phyloP scores from a whole-genome alignment of 75 land plant species.

The Adiantum capillusveneris region DNA sequence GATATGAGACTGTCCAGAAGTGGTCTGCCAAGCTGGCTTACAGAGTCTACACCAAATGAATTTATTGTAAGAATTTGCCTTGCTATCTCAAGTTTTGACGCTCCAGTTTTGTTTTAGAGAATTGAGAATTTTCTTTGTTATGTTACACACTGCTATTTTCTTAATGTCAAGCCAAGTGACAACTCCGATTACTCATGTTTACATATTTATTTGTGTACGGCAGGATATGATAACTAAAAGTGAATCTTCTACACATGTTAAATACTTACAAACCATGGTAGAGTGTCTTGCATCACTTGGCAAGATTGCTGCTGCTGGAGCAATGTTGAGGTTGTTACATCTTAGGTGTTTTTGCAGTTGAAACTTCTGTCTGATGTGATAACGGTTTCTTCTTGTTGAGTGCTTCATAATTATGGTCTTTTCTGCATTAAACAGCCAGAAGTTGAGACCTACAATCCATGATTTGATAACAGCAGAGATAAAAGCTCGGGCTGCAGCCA shows the following conservation, averaged over 20 bases:
- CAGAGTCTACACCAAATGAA: slow-evolving; percentile 83
- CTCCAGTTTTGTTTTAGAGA: no score
- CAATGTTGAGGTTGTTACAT: slow-evolving; percentile 63
- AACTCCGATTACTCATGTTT: no score
- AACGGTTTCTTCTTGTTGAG: not conserved
- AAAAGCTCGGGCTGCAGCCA: slow-evolving; percentile 58
- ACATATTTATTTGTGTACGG: not conserved
- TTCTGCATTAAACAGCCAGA: slow-evolving; percentile 60
- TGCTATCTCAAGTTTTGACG: no score
- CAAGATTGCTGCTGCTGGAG: slow-evolving; percentile 97
- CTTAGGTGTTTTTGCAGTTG: not conserved
- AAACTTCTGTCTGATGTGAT: not conserved
- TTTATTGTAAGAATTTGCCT: slow-evolving; percentile 51
- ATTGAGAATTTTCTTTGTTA: no score
- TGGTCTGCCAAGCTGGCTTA: slow-evolving; percentile 78
- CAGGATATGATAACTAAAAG: slow-evolving; percentile 83
- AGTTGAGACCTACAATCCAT: slow-evolving; percentile 85
- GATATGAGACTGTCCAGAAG: slow-evolving; percentile 27
- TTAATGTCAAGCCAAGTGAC: no score
- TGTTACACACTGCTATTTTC: not conserved
- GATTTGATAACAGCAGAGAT: slow-evolving; percentile 88
- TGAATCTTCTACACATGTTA: slow-evolving; percentile 82
- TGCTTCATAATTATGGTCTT: slow-evolving; percentile 1
- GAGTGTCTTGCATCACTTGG: slow-evolving; percentile 87
- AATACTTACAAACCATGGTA: slow-evolving; percentile 93